Evolutionary conservation across 2,329 filamentous ascomycete species (phyloP), one percentile per base, ranked within the genome.

Genomic region (Meredithiella fracta): DNA sequence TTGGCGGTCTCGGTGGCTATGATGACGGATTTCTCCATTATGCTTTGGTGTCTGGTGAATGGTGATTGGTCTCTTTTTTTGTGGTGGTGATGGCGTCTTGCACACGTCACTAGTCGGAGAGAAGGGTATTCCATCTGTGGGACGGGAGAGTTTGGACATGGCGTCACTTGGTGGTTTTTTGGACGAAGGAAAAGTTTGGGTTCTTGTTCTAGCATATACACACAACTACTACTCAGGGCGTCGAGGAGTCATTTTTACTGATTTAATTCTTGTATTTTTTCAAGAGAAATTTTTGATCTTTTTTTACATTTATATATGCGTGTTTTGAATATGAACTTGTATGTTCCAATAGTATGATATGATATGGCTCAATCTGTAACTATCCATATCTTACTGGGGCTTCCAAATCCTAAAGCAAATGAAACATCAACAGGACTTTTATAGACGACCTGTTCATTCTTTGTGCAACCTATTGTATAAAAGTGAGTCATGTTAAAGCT

Each of bases 211-310:
- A 47, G 29, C 25, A 56, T 42, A 56, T 47, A 51, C 56, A 58
- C 51, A 58, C 51, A 57, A 38, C 25, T 50, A 55, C 56, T 50
- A 54, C 51, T 55, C 53, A 58, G 51, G 56, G 56, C 56, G 56
- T 58, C 56, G 40, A 55, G 56, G 56, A 58, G 56, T 58, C 56
- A 55, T 51, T 56, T 57, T 50, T 47, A 42, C 44, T 55, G 50
- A 50, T 52, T 54, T 58, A 34, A 52, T 58, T 31, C 40, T 58
- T 51, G 49, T 44, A 44, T 44, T 11, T n/a, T n/a, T 44, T 44
- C 40, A 44, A 44, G 20, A 44, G 40, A 44, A n/a, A n/a, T 44
- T 42, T 42, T 42, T 42, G 14, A 17, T 44, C 20, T 44, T 44
- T 44, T 44, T 44, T 11, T 44, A n/a, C 17, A n/a, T 20, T 44